Conservation (phyloP, 352 stramenopile species). For the Globisporangium spiculum region DNA sequence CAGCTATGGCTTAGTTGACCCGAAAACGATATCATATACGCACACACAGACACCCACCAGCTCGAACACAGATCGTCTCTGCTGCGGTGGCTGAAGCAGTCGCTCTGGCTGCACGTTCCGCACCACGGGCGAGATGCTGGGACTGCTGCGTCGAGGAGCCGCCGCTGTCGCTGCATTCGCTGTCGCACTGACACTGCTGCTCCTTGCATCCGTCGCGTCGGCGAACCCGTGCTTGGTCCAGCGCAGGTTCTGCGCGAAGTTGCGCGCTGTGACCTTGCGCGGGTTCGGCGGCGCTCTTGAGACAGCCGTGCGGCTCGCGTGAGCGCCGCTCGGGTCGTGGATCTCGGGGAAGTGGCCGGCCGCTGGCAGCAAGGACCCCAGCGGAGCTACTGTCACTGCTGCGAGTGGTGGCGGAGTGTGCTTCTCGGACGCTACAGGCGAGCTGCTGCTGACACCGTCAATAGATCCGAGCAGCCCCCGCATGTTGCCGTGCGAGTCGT, state of each 20-base stretch:
- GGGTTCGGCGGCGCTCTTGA: conserved; percentile 21
- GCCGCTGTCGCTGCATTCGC: conserved; percentile 3
- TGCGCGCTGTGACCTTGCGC: conserved; percentile 35
- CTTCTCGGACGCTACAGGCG: neutral
- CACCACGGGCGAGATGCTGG: conserved; percentile 12
- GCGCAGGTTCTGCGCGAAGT: conserved; percentile 40
- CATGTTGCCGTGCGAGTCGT: conserved; percentile 11
- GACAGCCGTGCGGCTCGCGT: neutral
- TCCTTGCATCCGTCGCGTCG: conserved; percentile 21
- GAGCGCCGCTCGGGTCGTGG: conserved; percentile 22
- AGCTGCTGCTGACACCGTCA: neutral
- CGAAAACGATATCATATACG: neutral
- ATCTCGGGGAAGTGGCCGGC: conserved; percentile 52
- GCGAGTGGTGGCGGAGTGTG: neutral
- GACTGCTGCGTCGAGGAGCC: conserved; percentile 7
- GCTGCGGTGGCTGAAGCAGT: conserved; percentile 7
- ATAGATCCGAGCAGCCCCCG: neutral
- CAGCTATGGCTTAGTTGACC: too few species aligned
- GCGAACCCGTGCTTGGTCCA: conserved; percentile 43
- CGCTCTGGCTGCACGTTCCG: conserved; percentile 11
- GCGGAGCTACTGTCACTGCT: neutral
- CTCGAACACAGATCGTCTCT: conserved; percentile 18
- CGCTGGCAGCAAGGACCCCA: neutral
- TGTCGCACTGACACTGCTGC: neutral
- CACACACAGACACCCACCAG: conserved; percentile 11